Evolutionary conservation across 2,329 filamentous ascomycete species (phyloP).

Genomic region (Colletotrichum sojae): DNA sequence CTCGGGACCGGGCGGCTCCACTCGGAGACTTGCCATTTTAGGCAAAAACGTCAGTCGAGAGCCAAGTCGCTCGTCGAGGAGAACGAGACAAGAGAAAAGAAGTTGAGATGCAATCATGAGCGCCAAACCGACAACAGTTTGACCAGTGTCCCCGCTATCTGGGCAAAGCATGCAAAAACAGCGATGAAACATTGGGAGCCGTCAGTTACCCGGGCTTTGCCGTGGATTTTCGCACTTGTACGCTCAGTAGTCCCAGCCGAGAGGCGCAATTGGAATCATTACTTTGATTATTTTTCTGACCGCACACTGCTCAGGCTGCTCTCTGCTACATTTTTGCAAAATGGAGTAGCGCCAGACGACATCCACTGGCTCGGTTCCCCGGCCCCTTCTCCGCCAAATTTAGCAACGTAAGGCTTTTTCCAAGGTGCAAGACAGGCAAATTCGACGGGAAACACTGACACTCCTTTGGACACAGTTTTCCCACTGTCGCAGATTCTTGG

Average conservation of each 20-base stretch:
- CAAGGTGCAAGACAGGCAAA: neutral
- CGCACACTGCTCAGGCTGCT: neutral
- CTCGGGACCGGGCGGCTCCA: too few species aligned
- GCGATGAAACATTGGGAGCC: neutral
- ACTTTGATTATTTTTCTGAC: neutral
- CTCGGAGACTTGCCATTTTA: neutral
- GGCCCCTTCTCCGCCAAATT: neutral
- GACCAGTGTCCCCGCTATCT: neutral
- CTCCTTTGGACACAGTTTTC: neutral
- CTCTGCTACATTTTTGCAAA: neutral
- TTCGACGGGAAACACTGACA: neutral
- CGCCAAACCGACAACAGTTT: too few species aligned
- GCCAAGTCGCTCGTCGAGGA: too few species aligned
- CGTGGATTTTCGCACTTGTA: neutral
- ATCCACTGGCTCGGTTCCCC: neutral
- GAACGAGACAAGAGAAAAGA: too few species aligned
- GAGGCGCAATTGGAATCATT: too few species aligned
- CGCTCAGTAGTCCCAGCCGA: neutral
- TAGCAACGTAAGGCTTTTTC: neutral
- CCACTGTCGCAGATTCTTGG: neutral
- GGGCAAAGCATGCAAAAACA: neutral
- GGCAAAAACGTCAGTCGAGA: too few species aligned
- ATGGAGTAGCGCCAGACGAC: neutral
- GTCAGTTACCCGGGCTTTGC: neutral
- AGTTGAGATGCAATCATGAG: too few species aligned